Percentiles rank a stretch among this genome's conserved stretches.
phyloP scores from a whole-genome alignment of 2,329 filamentous ascomycete genomes.

The Trichocomaceae sp. region DNA sequence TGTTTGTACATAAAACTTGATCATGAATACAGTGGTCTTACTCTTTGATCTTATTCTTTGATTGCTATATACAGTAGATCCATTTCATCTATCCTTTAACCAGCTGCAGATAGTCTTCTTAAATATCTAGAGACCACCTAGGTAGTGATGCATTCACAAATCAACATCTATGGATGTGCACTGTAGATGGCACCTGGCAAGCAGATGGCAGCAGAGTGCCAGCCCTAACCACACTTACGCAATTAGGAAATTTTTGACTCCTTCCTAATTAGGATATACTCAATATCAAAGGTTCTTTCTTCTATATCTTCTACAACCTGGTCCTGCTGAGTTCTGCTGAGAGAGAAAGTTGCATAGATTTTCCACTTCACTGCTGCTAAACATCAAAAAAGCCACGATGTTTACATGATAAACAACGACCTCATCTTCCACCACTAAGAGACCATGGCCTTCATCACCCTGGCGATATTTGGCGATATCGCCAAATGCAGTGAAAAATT shows the following conservation, averaged over 20 bases:
- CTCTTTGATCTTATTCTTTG: neutral
- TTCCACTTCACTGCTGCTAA: neutral
- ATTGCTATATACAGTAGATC: neutral
- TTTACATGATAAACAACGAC: neutral
- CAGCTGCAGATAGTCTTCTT: too few species aligned
- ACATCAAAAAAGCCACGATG: neutral
- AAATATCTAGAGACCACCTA: too few species aligned
- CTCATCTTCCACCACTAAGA: neutral
- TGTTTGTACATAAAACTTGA: neutral
- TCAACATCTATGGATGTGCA: too few species aligned
- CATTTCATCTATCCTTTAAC: too few species aligned
- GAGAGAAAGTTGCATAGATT: too few species aligned
- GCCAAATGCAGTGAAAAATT: too few species aligned
- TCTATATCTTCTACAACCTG: neutral
- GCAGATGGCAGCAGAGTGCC: too few species aligned
- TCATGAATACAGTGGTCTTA: neutral
- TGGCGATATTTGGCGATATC: too few species aligned
- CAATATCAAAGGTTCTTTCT: neutral
- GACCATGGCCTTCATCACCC: neutral
- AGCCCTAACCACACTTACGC: slow-evolving; percentile 4
- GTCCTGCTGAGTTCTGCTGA: too few species aligned
- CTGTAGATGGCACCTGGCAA: too few species aligned
- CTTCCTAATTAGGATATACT: slow-evolving; percentile 4
- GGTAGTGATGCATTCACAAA: too few species aligned
- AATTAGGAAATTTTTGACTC: slow-evolving; percentile 7